Base-by-base conservation (phyloP, 768 basidiomycete species). In the Hericium erinaceus region DNA sequence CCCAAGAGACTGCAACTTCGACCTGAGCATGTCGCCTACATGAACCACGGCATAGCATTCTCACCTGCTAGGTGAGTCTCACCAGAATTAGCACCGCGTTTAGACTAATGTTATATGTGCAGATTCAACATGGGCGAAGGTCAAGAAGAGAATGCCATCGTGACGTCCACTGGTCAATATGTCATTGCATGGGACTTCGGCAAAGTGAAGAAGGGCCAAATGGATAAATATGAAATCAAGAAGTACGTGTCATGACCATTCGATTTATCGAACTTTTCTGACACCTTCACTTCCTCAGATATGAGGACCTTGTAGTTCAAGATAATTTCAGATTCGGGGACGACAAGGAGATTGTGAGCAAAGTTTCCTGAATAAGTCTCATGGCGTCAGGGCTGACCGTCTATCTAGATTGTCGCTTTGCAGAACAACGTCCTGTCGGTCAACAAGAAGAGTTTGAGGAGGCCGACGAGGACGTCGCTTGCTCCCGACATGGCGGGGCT, bases 321-420 rank as follows among this genome's bases (percentile, higher is more conserved):
- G 97, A 99, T 71, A 92, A 88, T 73, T 99, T 99, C 83, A 91
- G 87, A 73, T 98, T 95, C 67, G 95, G 94, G 13, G 92, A 95
- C 65, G 95, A 98, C 72, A 90, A 92, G 67, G 87, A 98, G 68
- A 98, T 99, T 68, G 92, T 93, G 65, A 66, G 89, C 76, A 37
- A 39, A 24, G 54, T 49, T 49, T 7, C 44, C 4, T 18, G 11
- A 44, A 22, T 9, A n/a, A 16, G 13, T 20, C 50, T 52, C 11
- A 38, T 37, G 49, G 50, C 20, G 28, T 58, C 62, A 58, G 61
- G n/a, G 48, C 26, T 20, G 28, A 41, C 38, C 50, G 39, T 60
- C 4, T 39, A 52, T 53, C n/a, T 66, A 95, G 92, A 90, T 99
- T 65, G 95, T 98, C 57, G 95, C 97, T 6, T 73, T 98, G 60